A percentile compares a stretch with the other conserved stretches of the same genome.
Evolutionary conservation across 2,329 filamentous ascomycete genomes (phyloP).

Genomic region (Fusarium floridanum): DNA sequence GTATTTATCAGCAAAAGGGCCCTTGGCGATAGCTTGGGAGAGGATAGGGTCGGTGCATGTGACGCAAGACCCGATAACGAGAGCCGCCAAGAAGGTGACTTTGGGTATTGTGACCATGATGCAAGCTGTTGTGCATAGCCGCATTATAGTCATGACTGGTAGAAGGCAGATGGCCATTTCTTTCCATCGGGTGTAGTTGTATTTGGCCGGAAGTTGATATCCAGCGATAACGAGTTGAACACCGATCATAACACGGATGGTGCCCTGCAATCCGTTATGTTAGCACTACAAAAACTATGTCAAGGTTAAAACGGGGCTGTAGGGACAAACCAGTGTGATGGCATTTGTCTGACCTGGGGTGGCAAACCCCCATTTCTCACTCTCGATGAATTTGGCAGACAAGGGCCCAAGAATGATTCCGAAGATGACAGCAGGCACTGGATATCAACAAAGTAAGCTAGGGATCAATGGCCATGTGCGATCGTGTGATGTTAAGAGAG

Average conservation of each 20-base stretch:
- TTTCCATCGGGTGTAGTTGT: slow-evolving; percentile 62
- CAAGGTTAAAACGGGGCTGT: neutral
- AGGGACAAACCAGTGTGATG: neutral
- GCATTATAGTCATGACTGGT: slow-evolving; percentile 73
- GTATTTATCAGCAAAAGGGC: slow-evolving; percentile 67
- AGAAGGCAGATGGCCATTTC: slow-evolving; percentile 68
- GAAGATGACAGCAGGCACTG: neutral
- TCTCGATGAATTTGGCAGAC: neutral
- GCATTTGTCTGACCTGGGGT: neutral
- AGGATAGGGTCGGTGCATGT: slow-evolving; percentile 63
- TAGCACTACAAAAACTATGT: neutral
- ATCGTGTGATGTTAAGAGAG: neutral
- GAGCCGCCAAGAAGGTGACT: slow-evolving; percentile 63
- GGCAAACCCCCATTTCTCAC: neutral
- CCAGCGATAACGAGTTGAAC: slow-evolving; percentile 74
- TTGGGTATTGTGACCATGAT: slow-evolving; percentile 68
- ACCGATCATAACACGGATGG: slow-evolving; percentile 71
- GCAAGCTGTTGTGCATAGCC: slow-evolving; percentile 69
- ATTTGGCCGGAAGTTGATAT: slow-evolving; percentile 71
- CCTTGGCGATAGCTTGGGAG: slow-evolving; percentile 45
- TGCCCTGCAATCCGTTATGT: slow-evolving; percentile 45
- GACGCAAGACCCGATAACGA: slow-evolving; percentile 72
- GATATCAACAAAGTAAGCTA: neutral
- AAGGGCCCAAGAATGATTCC: neutral
- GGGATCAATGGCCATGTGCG: neutral